A percentile compares a stretch with the other conserved stretches of the same genome.
Evolutionary conservation across 2,329 filamentous ascomycete genomes (phyloP).

Genomic region (Claviceps purpurea): DNA sequence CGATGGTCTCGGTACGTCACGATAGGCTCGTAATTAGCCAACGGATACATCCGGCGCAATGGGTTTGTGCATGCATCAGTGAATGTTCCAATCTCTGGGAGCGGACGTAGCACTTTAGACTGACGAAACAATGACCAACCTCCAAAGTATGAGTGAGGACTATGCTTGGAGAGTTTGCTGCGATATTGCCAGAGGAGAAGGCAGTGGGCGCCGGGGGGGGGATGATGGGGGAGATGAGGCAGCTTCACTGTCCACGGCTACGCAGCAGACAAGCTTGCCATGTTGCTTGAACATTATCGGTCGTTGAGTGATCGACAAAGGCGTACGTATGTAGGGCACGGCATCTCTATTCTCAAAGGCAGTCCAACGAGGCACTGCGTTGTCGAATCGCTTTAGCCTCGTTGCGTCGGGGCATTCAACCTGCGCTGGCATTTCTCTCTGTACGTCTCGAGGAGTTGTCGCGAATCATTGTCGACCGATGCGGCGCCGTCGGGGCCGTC

Average conservation of each 20-base stretch:
- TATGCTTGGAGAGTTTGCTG: neutral
- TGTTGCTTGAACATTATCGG: neutral
- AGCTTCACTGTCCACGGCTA: too few relatives aligned
- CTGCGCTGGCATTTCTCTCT: conserved; percentile 26
- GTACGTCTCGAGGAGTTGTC: conserved; percentile 27
- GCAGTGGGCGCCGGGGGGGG: too few relatives aligned
- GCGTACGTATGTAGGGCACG: neutral
- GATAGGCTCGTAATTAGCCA: conserved; percentile 6
- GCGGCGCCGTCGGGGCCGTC: conserved; percentile 12
- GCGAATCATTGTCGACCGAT: conserved; percentile 31
- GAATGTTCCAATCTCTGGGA: neutral
- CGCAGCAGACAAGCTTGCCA: too few relatives aligned
- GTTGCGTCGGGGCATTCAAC: conserved; percentile 2
- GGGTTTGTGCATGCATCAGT: neutral
- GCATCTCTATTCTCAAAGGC: neutral
- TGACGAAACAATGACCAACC: neutral
- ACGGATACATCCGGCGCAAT: neutral
- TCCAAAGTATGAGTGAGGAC: too few relatives aligned
- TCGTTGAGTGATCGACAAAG: neutral
- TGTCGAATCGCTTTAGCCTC: neutral
- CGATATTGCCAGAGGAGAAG: neutral
- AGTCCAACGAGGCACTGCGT: neutral
- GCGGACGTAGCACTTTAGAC: neutral
- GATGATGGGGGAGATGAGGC: neutral
- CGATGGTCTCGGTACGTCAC: conserved; percentile 8